Evolutionary conservation across 495 filamentous ascomycete species (phyloP).

Genomic region (Penicillium turbatum): DNA sequence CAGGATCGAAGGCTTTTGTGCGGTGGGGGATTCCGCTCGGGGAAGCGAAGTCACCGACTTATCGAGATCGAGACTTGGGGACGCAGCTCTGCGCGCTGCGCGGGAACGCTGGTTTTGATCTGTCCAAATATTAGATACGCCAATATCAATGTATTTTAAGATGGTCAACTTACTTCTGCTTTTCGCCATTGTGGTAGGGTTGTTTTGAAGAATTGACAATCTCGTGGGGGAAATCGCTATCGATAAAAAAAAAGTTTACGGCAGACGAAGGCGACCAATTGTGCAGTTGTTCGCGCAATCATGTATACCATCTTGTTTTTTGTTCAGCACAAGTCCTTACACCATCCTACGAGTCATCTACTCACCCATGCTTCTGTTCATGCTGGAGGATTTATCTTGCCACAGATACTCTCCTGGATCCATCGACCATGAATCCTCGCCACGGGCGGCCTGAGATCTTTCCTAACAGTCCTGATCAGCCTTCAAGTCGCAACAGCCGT

Average conservation of each 20-base stretch:
- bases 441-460: slow-evolving; percentile 34
- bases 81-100: slow-evolving; percentile 66
- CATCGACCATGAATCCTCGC: slow-evolving; percentile 41
- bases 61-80: slow-evolving; percentile 67
- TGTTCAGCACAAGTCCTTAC: slow-evolving; percentile 12
- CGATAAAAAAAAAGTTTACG: slow-evolving; percentile 43
- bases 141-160: background rate
- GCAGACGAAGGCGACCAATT: slow-evolving; percentile 22
- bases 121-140: slow-evolving; percentile 27
- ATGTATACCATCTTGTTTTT: slow-evolving; percentile 6
- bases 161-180: slow-evolving; percentile 34
- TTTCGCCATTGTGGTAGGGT: slow-evolving; percentile 45
- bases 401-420: slow-evolving; percentile 15
- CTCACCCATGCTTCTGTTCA: slow-evolving; percentile 11
- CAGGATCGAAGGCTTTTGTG: slow-evolving; percentile 56
- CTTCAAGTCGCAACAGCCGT: slow-evolving; percentile 25
- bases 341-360: background rate
- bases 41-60: slow-evolving; percentile 65
- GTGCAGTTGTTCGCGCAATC: slow-evolving; percentile 22
- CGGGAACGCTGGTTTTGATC: slow-evolving; percentile 59
- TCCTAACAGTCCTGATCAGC: slow-evolving; percentile 28
- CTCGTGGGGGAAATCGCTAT: slow-evolving; percentile 36
- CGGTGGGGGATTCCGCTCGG: slow-evolving; percentile 48
- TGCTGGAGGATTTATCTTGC: slow-evolving; percentile 23
- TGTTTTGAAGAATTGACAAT: slow-evolving; percentile 21